Percentiles rank a stretch among this genome's conserved stretches.
Evolutionary conservation across 2,329 filamentous ascomycete species (phyloP).

Genomic region (Nothomitra cinnamomea): DNA sequence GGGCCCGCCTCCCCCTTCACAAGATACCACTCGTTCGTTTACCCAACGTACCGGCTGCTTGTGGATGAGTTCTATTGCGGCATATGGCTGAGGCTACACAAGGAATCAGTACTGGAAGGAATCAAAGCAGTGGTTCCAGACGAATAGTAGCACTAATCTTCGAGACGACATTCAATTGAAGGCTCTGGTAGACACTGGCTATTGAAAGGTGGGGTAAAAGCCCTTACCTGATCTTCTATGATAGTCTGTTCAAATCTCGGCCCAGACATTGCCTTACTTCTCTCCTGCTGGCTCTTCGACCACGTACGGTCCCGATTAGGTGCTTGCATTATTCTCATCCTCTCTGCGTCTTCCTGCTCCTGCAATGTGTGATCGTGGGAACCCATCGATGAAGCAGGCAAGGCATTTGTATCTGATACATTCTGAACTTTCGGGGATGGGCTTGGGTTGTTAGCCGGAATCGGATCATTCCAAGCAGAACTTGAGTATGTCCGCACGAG

Average conservation of each 20-base stretch:
- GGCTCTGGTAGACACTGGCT: too few relatives aligned
- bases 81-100: slow-evolving; percentile 65
- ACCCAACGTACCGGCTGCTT: slow-evolving; percentile 89
- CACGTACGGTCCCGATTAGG: slow-evolving; percentile 72
- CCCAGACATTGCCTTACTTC: slow-evolving; percentile 73
- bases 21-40: slow-evolving; percentile 63
- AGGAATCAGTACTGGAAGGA: neutral
- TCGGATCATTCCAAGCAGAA: neutral
- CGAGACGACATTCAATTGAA: too few relatives aligned
- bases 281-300: slow-evolving; percentile 71
- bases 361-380: slow-evolving; percentile 34
- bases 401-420: slow-evolving; percentile 44
- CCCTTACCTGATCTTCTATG: slow-evolving; percentile 69
- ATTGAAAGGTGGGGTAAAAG: neutral
- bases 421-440: slow-evolving; percentile 30
- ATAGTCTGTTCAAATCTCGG: slow-evolving; percentile 96
- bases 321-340: slow-evolving; percentile 51
- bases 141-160: neutral
- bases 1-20: slow-evolving; percentile 83
- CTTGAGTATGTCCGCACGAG: neutral
- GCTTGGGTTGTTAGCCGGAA: slow-evolving; percentile 40
- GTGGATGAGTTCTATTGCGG: slow-evolving; percentile 92
- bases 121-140: too few relatives aligned
- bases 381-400: slow-evolving; percentile 32
- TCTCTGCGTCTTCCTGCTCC: slow-evolving; percentile 38